phyloP scores from a whole-genome alignment of 2,329 filamentous ascomycete species.

The Neofusicoccum cordaticola region DNA sequence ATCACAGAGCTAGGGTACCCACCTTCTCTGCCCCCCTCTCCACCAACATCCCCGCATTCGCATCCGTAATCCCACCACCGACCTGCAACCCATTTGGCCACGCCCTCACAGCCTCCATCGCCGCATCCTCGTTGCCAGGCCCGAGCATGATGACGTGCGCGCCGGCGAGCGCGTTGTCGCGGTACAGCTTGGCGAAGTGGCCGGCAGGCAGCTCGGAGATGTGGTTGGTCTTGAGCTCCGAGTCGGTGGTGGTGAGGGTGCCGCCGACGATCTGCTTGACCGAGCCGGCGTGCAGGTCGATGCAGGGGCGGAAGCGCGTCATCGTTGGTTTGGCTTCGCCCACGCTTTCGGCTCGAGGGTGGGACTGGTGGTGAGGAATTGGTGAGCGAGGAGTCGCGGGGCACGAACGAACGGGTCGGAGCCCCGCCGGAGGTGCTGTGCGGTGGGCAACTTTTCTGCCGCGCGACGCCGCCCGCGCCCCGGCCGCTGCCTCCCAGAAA shows the following conservation, averaged over 20 bases:
- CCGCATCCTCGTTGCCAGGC: conserved; percentile 77
- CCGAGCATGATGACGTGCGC: conserved; percentile 98
- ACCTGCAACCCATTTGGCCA: conserved; percentile 85
- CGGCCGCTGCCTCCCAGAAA: neutral
- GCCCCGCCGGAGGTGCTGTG: neutral
- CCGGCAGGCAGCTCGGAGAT: conserved; percentile 79
- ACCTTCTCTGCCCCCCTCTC: conserved; percentile 87
- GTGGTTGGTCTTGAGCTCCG: conserved; percentile 78
- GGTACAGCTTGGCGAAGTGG: conserved; percentile 81
- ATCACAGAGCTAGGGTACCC: conserved; percentile 27
- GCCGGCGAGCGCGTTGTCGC: conserved; percentile 67
- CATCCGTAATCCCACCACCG: conserved; percentile 86
- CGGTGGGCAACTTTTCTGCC: conserved; percentile 1
- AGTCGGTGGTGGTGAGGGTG: conserved; percentile 57
- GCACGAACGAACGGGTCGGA: neutral
- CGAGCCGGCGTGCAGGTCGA: conserved; percentile 94
- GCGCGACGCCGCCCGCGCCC: neutral
- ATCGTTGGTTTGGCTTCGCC: conserved; percentile 47
- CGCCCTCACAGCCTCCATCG: conserved; percentile 68
- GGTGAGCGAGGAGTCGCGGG: neutral
- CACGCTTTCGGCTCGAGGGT: no score
- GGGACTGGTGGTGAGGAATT: neutral
- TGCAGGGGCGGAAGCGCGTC: conserved; percentile 94
- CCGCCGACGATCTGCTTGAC: conserved; percentile 99
- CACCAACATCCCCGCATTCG: conserved; percentile 84